phyloP scores from a whole-genome alignment of 2,329 filamentous ascomycete genomes.

The Aspergillus novoparasiticus region DNA sequence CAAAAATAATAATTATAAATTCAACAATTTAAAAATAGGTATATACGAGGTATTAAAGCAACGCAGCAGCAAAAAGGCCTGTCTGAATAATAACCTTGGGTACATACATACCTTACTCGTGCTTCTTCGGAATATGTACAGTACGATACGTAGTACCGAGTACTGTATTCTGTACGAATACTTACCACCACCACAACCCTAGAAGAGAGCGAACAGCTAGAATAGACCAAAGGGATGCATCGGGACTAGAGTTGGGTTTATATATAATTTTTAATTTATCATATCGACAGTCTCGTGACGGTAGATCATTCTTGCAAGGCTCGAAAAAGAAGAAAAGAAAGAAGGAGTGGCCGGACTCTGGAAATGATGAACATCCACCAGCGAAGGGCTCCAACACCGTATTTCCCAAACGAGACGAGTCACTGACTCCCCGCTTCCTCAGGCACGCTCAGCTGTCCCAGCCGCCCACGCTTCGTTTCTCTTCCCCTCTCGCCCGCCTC shows the following conservation, averaged over 20 bases:
- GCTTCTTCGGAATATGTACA: not conserved
- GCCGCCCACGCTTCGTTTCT: conserved; percentile 20
- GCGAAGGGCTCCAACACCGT: not conserved
- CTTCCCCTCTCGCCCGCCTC: conserved; percentile 24
- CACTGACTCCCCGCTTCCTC: conserved; percentile 7
- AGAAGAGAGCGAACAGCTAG: not conserved
- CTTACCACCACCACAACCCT: not conserved
- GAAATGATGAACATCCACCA: not conserved
- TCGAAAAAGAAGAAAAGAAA: not conserved
- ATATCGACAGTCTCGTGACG: not conserved
- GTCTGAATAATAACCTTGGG: not conserved
- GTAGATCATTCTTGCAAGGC: not conserved
- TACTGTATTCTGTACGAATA: not conserved
- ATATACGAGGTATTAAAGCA: not conserved
- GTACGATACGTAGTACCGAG: not conserved
- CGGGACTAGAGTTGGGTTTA: not conserved
- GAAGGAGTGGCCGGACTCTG: not conserved
- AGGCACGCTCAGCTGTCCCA: conserved; percentile 22
- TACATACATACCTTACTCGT: not conserved
- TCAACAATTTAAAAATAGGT: not conserved
- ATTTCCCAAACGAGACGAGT: conserved; percentile 1
- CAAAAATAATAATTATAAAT: not conserved
- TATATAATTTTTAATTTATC: not conserved
- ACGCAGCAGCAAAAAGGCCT: not conserved
- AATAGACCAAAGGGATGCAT: conserved; percentile 1